Evolutionary conservation across 1,284 basidiomycete species (phyloP).

Genomic region (Fomitopsis betulina): DNA sequence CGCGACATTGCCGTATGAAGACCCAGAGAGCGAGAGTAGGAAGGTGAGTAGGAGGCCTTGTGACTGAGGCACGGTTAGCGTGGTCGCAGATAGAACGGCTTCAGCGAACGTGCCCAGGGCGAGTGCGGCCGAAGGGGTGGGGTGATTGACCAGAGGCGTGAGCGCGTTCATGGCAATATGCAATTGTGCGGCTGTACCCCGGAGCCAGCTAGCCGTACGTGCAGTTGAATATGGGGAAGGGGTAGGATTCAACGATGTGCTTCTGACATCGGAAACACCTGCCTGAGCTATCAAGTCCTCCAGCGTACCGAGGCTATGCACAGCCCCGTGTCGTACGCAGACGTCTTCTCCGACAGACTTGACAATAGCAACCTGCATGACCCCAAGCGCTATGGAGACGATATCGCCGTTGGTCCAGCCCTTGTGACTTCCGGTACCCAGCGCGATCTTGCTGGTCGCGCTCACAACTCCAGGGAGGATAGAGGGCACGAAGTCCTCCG

Average conservation of each 20-base stretch:
- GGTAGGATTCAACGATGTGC: conserved; percentile 2
- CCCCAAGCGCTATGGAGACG: conserved; percentile 53
- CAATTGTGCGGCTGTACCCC: conserved; percentile 60
- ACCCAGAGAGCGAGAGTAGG: conserved; percentile 58
- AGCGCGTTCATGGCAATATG: conserved; percentile 65
- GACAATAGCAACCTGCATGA: conserved; percentile 53
- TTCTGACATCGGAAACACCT: background rate
- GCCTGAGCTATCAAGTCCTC: conserved; percentile 45
- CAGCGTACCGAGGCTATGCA: conserved; percentile 50
- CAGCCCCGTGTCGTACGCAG: conserved; percentile 57
- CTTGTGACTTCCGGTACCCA: conserved; percentile 44
- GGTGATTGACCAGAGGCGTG: conserved; percentile 59
- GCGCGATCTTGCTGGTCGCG: conserved; percentile 62
- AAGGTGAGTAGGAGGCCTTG: conserved; percentile 66
- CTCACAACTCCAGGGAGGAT: conserved; percentile 82
- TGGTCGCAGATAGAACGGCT: conserved; percentile 47
- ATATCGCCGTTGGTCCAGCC: conserved; percentile 63
- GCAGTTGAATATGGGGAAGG: conserved; percentile 37
- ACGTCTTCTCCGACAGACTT: conserved; percentile 60
- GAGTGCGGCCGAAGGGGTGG: conserved; percentile 54
- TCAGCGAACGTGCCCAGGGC: conserved; percentile 55
- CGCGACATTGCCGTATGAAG: conserved; percentile 51
- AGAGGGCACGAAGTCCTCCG: conserved; percentile 59
- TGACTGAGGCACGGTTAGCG: conserved; percentile 58
- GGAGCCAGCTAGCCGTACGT: conserved; percentile 56